Conservation (phyloP, 257 asterid species). For the Apocynum venetum region DNA sequence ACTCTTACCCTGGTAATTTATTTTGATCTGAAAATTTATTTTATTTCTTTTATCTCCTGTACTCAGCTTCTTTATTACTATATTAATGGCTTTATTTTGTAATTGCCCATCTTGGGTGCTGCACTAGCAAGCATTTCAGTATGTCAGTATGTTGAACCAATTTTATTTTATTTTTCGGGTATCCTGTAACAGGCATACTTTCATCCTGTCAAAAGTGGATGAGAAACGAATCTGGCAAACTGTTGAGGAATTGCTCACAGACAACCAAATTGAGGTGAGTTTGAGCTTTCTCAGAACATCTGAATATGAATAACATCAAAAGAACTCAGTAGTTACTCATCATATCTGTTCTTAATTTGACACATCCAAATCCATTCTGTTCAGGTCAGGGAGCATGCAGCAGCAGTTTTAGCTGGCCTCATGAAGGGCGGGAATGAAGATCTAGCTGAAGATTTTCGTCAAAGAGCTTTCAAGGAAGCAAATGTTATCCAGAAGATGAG, state of each 20-base stretch:
- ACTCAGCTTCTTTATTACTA: neutral
- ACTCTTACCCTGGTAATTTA: neutral
- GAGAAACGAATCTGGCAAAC: conserved; percentile 80
- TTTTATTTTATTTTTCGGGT: neutral
- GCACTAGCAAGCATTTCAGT: neutral
- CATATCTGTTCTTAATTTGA: neutral
- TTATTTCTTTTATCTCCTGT: neutral
- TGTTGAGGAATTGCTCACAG: conserved; percentile 79
- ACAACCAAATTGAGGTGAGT: conserved; percentile 92
- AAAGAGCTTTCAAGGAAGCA: conserved; percentile 83
- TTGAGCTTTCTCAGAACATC: conserved; percentile 10
- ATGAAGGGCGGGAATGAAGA: conserved; percentile 87
- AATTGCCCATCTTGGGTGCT: neutral
- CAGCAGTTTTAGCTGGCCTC: conserved; percentile 96
- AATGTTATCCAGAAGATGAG: conserved; percentile 53
- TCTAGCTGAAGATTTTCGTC: conserved; percentile 71
- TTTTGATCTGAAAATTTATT: neutral
- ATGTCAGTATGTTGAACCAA: neutral
- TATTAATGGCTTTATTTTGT: neutral
- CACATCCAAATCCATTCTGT: neutral
- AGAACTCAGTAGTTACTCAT: neutral
- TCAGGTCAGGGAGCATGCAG: conserved; percentile 99
- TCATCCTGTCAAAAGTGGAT: conserved; percentile 61
- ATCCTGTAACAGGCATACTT: conserved; percentile 69
- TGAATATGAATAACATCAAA: neutral